phyloP scores from a whole-genome alignment of 192 early-diverging fungal species.

The Lobosporangium transversale region DNA sequence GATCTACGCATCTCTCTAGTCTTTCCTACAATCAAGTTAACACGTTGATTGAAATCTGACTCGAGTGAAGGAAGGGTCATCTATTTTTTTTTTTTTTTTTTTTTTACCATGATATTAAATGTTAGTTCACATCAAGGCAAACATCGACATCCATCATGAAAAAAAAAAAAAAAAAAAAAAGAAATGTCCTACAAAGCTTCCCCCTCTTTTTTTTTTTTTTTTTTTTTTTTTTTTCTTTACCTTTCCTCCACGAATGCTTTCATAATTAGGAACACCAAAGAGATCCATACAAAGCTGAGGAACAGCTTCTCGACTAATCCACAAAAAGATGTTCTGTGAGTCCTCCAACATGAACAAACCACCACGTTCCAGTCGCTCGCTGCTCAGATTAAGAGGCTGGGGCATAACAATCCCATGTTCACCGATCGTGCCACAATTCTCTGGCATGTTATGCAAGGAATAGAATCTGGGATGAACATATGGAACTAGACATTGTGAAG shows the following conservation, averaged over 20 bases:
- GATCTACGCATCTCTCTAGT: conserved; percentile 74
- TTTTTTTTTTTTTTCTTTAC: conserved; percentile 47
- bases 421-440: conserved; percentile 64
- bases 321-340: conserved; percentile 85
- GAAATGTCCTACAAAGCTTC: neutral
- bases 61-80: conserved; percentile 72
- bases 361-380: conserved; percentile 84
- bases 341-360: conserved; percentile 89
- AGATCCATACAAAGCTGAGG: conserved; percentile 78
- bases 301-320: conserved; percentile 80
- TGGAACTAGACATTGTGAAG: conserved; percentile 77
- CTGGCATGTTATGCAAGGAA: conserved; percentile 83
- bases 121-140: too few relatives aligned
- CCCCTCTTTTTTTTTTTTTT: neutral
- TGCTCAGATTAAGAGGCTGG: conserved; percentile 77
- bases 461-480: conserved; percentile 85
- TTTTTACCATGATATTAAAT: too few relatives aligned
- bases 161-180: neutral
- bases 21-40: conserved; percentile 81
- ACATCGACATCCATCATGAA: too few relatives aligned
- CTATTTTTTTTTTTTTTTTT: too few relatives aligned
- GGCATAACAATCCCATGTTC: conserved; percentile 80
- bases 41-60: conserved; percentile 75
- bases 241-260: conserved; percentile 81
- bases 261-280: conserved; percentile 83